A percentile compares a stretch with the other conserved stretches of the same genome.
Conservation (phyloP, 2,329 filamentous ascomycete species). For the Boeremia lycopersici region DNA sequence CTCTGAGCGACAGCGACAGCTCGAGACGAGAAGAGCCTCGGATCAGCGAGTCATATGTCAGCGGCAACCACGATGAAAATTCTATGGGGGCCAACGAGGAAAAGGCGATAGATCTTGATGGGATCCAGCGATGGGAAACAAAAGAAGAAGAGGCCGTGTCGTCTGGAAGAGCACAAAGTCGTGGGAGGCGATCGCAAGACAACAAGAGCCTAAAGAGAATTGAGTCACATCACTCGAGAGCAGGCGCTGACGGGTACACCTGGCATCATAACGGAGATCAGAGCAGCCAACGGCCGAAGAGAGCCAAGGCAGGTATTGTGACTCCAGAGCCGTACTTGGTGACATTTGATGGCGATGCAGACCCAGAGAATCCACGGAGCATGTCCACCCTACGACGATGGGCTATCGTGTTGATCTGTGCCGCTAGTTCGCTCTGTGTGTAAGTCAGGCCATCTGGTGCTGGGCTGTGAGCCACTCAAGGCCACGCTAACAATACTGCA, state of each 20-base stretch:
- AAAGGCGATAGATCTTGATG: conserved; percentile 19
- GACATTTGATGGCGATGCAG: conserved; percentile 73
- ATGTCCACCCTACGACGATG: conserved; percentile 73
- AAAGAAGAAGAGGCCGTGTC: conserved; percentile 1
- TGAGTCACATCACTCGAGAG: conserved; percentile 44
- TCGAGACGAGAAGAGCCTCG: conserved; percentile 11
- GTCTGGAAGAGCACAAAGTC: conserved; percentile 2
- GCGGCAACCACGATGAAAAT: conserved; percentile 17
- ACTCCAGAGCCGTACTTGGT: conserved; percentile 65
- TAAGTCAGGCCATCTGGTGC: conserved; percentile 57
- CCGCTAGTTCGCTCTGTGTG: conserved; percentile 79
- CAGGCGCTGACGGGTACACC: conserved; percentile 47
- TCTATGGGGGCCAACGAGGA: conserved; percentile 20
- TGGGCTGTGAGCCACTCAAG: neutral
- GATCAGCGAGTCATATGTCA: conserved; percentile 19
- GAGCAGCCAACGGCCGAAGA: conserved; percentile 24
- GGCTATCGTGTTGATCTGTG: conserved; percentile 77
- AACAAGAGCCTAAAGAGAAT: conserved; percentile 23
- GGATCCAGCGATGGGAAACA: neutral
- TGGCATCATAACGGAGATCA: conserved; percentile 39
- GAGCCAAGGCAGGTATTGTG: conserved; percentile 23
- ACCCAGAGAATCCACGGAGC: conserved; percentile 76
- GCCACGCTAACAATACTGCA: conserved; percentile 12
- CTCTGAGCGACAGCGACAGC: conserved; percentile 7
- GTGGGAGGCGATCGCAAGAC: conserved; percentile 25